A percentile compares a stretch with the other conserved stretches of the same genome.
These are phyloP conservation scores for Termitomyces sp. DNA, from an alignment of 768 basidiomycete genomes.

Conservation along the genomic window DNA sequence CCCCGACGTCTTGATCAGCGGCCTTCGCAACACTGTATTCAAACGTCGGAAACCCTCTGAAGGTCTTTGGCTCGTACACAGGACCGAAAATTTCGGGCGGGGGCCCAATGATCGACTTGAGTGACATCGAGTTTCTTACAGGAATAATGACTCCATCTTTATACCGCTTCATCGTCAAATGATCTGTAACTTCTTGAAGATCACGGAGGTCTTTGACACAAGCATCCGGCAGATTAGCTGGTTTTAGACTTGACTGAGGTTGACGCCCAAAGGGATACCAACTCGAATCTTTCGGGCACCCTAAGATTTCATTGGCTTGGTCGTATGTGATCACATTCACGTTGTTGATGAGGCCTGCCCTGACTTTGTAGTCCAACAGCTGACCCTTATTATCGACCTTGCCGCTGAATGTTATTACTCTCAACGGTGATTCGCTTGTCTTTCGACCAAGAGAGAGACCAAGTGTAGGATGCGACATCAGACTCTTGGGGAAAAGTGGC, in stretches of 20 bases:
- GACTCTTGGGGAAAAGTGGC: constrained; percentile 69
- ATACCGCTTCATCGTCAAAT: constrained; percentile 18
- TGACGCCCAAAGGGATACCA: constrained; percentile 45
- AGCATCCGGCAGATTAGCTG: constrained; percentile 18
- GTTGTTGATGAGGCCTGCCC: constrained; percentile 73
- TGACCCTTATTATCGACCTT: constrained; percentile 61
- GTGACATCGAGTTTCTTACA: constrained; percentile 21
- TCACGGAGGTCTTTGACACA: constrained; percentile 30
- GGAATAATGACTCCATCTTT: constrained; percentile 24
- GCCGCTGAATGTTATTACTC: constrained; percentile 78
- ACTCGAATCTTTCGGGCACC: constrained; percentile 11
- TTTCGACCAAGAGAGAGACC: constrained; percentile 42
- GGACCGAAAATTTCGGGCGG: constrained; percentile 33
- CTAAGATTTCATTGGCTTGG: constrained; percentile 55
- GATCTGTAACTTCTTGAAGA: constrained; percentile 21
- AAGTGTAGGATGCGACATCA: constrained; percentile 42
- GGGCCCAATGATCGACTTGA: constrained; percentile 25
- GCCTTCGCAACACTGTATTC: constrained; percentile 40
- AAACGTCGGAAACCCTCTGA: constrained; percentile 51
- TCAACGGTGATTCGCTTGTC: constrained; percentile 40
- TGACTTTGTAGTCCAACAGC: constrained; percentile 68
- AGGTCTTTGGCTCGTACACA: constrained; percentile 30
- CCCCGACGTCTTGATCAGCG: constrained; percentile 31
- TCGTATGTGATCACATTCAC: constrained; percentile 65
- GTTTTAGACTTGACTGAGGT: constrained; percentile 6